phyloP scores from a whole-genome alignment of 2,329 filamentous ascomycete genomes.

The Sphaerulina vaccinii region DNA sequence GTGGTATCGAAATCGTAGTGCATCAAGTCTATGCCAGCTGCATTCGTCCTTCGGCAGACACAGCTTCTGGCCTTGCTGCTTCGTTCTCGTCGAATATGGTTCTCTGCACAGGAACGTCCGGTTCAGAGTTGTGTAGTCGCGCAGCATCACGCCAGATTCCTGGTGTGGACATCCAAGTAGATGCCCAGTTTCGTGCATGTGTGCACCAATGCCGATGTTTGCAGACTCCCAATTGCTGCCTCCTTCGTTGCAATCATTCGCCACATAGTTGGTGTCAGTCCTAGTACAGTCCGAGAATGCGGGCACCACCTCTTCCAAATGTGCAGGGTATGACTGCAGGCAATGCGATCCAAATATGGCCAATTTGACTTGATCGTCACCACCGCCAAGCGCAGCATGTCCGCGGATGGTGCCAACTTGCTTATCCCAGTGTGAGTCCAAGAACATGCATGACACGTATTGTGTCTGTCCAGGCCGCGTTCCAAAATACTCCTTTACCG shows the following conservation, averaged over 20 bases:
- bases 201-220: constrained; percentile 88
- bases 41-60: constrained; percentile 80
- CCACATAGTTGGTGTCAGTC: constrained; percentile 75
- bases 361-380: constrained; percentile 70
- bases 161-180: constrained; percentile 87
- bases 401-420: constrained; percentile 67
- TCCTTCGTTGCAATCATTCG: constrained; percentile 82
- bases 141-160: constrained; percentile 85
- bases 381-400: constrained; percentile 81
- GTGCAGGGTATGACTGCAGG: constrained; percentile 85
- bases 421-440: constrained; percentile 88
- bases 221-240: constrained; percentile 95
- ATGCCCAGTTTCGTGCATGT: constrained; percentile 88
- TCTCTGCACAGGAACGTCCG: constrained; percentile 79
- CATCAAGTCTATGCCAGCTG: constrained; percentile 85
- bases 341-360: constrained; percentile 91
- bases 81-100: constrained; percentile 82
- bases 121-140: constrained; percentile 82
- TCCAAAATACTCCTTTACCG: constrained; percentile 75
- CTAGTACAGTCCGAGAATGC: constrained; percentile 88
- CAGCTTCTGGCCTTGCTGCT: constrained; percentile 71
- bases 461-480: constrained; percentile 74
- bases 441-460: constrained; percentile 80
- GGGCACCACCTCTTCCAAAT: constrained; percentile 84
- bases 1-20: constrained; percentile 83